Conservation (phyloP, 208 protist species). For the Trypanosoma theileri region DNA sequence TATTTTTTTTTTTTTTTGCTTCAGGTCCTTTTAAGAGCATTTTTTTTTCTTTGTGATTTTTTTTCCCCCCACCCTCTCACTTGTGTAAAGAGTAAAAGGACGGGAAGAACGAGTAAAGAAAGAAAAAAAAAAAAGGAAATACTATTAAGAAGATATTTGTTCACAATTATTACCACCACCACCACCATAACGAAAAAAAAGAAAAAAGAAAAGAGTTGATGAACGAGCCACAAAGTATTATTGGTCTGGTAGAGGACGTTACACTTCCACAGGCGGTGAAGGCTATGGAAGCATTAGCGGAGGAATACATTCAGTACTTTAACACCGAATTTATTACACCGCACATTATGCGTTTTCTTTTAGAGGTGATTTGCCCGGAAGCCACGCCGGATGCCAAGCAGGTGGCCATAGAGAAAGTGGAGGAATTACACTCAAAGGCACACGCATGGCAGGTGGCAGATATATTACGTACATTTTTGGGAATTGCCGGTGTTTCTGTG, state of each 20-base stretch:
- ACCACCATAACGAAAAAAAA: too few species aligned
- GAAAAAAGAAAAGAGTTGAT: not conserved
- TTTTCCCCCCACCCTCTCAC: too few species aligned
- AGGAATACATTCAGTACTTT: constrained; percentile 19
- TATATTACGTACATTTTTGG: constrained; percentile 5
- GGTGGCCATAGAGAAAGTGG: constrained; percentile 1
- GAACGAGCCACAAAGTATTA: not conserved
- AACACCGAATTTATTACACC: not conserved
- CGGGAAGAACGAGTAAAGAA: not conserved
- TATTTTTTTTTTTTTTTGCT: not conserved
- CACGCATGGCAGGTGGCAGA: not conserved
- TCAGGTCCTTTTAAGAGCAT: not conserved
- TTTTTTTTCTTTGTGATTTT: not conserved
- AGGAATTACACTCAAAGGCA: not conserved
- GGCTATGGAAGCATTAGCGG: constrained; percentile 3
- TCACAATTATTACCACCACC: not conserved
- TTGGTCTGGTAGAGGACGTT: not conserved
- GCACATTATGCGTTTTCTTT: constrained; percentile 15
- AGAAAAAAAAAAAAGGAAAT: not conserved
- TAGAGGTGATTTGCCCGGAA: constrained; percentile 11
- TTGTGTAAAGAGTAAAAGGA: too few species aligned
- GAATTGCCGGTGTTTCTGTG: not conserved
- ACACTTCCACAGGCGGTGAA: not conserved
- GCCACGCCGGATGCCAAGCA: constrained; percentile 3
- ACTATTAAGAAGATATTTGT: not conserved